phyloP scores from a whole-genome alignment of 192 early-diverging fungal species.

The Dimargaris xerosporica region DNA sequence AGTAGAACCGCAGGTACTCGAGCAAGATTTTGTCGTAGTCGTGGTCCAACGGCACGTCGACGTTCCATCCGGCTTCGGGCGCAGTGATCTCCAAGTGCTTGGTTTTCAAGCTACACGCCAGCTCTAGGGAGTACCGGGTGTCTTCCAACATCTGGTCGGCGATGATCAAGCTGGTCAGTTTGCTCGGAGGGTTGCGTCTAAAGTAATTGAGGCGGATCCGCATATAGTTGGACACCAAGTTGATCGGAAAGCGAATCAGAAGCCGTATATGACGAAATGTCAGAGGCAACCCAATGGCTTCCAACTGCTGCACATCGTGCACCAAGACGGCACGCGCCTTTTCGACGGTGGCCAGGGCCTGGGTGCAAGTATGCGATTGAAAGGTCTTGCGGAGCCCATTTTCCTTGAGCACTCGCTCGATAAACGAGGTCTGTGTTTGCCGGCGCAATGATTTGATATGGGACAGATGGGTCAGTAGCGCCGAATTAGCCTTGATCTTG shows the following conservation, averaged over 20 bases:
- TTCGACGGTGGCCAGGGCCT: slow-evolving; percentile 39
- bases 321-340: slow-evolving; percentile 56
- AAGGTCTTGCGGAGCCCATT: slow-evolving; percentile 64
- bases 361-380: slow-evolving; percentile 44
- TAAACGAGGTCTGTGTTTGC: slow-evolving; percentile 46
- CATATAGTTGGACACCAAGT: slow-evolving; percentile 68
- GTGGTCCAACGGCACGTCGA: slow-evolving; percentile 40
- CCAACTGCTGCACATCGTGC: slow-evolving; percentile 41
- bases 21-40: slow-evolving; percentile 59
- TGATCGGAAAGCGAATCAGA: slow-evolving; percentile 60
- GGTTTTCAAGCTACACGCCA: slow-evolving; percentile 58
- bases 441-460: slow-evolving; percentile 4
- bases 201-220: slow-evolving; percentile 56
- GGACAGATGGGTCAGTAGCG: background rate
- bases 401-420: slow-evolving; percentile 75
- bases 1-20: slow-evolving; percentile 59
- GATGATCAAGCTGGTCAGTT: slow-evolving; percentile 23
- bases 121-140: slow-evolving; percentile 47
- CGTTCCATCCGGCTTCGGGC: slow-evolving; percentile 48
- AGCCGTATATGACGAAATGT: slow-evolving; percentile 47
- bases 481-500: background rate
- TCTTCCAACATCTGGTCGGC: slow-evolving; percentile 71
- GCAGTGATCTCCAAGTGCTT: slow-evolving; percentile 45
- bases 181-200: slow-evolving; percentile 34
- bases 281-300: slow-evolving; percentile 56